Base-by-base conservation (phyloP, 768 basidiomycete genomes). In the Russula sp. region DNA sequence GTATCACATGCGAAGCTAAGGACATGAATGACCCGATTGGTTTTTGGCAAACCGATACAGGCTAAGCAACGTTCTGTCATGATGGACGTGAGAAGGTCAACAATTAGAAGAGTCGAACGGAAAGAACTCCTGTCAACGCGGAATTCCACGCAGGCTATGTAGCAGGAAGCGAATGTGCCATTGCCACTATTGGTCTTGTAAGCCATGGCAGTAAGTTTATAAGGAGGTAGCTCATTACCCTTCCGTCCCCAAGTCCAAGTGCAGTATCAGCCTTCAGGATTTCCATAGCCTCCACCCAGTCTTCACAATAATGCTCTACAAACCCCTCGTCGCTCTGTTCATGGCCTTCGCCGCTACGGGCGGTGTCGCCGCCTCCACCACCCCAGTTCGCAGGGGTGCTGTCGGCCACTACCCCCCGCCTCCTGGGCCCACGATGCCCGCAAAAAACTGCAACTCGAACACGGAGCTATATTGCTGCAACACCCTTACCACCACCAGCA, bases 131-230 rank as follows among this genome's bases (percentile, higher is more conserved):
- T 59, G 44, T 48, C 57, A 53, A 49, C 24, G 28, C 46, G 44
- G 40, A 59, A 40, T 63, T 59, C 62, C 51, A 55, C 54, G 24
- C 59, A 52, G 24, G 24, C 42, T 46, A 26, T 20, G 48, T 63
- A 7, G 52, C 44, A 58, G 63, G 48, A 42, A 20, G 28, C 14
- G 30, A 13, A 38, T 30, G 10, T 1, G 11, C 5, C n/a, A 61
- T 46, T 54, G 28, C 58, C 44, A 18, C 38, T 36, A 56, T 55
- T 42, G 55, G 48, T 42, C 38, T 46, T 42, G 22, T 46, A 34
- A 44, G 59, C 10, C 28, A 61, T 24, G 36, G 48, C 32, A 38
- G 28, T 11, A 13, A 14, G 6, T 24, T 59, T 64, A 61, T 65
- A 65, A 51, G 56, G 46, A 24, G 54, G 44, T 11, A 26, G 34